phyloP scores from a whole-genome alignment of 495 filamentous ascomycete genomes.

The Podospora anserina region DNA sequence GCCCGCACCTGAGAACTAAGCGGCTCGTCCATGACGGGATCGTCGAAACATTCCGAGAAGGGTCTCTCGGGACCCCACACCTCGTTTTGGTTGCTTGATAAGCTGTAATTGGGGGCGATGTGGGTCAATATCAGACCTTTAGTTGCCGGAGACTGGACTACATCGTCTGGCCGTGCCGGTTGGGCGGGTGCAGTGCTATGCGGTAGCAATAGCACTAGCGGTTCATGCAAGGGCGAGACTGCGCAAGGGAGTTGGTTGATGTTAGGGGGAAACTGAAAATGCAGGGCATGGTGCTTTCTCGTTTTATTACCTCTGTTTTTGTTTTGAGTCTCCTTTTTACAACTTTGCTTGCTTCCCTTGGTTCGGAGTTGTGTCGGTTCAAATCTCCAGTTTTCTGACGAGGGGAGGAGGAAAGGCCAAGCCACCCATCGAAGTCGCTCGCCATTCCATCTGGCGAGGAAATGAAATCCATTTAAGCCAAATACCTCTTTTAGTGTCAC shows the following conservation, averaged over 20 bases:
- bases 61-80: neutral
- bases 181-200: constrained; percentile 19
- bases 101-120: neutral
- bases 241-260: constrained; percentile 37
- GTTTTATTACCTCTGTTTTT: constrained; percentile 21
- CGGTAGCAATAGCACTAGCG: constrained; percentile 24
- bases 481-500: neutral
- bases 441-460: neutral
- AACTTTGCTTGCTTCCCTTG: constrained; percentile 5
- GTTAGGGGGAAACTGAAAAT: constrained; percentile 35
- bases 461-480: constrained; percentile 2
- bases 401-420: constrained; percentile 1
- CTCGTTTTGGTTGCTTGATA: neutral
- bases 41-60: neutral
- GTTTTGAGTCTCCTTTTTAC: constrained; percentile 21
- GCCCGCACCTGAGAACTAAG: constrained; percentile 42
- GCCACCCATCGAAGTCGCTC: neutral
- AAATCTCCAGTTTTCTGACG: neutral
- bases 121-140: neutral
- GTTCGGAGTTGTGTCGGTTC: constrained; percentile 8
- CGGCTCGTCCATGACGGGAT: constrained; percentile 8
- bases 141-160: neutral
- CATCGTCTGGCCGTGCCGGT: constrained; percentile 9
- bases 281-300: constrained; percentile 34
- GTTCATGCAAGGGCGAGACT: constrained; percentile 24